Evolutionary conservation across 2,329 filamentous ascomycete genomes (phyloP).

Genomic region (Gaeumannomyces sp.): DNA sequence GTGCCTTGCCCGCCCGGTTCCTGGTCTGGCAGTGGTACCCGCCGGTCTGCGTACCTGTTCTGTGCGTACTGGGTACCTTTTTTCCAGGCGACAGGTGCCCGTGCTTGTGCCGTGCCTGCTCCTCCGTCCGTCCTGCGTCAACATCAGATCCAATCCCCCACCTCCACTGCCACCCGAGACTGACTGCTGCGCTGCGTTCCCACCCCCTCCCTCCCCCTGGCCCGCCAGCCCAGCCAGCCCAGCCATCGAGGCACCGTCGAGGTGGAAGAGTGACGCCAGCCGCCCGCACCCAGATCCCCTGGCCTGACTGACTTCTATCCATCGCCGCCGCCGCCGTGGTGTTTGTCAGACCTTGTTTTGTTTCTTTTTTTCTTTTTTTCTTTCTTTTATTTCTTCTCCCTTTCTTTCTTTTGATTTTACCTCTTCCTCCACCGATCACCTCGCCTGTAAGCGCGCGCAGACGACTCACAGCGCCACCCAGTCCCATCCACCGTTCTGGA

Average conservation of each 20-base stretch:
- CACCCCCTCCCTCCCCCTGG: not conserved
- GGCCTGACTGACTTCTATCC: too few species aligned
- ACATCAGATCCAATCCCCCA: slow-evolving; percentile 1
- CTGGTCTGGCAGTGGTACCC: not conserved
- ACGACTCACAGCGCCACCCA: not conserved
- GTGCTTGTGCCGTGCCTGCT: not conserved
- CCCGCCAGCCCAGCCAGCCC: too few species aligned
- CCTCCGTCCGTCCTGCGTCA: not conserved
- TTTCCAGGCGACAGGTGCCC: not conserved
- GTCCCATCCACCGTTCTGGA: not conserved
- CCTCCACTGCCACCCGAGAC: not conserved
- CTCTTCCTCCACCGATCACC: too few species aligned
- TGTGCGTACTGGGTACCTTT: not conserved
- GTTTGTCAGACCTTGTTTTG: too few species aligned
- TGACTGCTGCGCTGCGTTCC: not conserved
- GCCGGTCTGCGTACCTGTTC: not conserved
- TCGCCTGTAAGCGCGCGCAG: too few species aligned
- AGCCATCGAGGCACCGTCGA: too few species aligned
- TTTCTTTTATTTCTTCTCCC: not conserved
- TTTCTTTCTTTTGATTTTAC: not conserved
- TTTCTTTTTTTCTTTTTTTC: too few species aligned
- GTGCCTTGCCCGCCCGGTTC: slow-evolving; percentile 1
- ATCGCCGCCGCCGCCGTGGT: too few species aligned
- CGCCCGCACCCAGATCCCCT: too few species aligned
- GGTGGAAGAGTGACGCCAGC: too few species aligned